phyloP scores from a whole-genome alignment of 2,329 filamentous ascomycete genomes.

The Akanthomyces muscarius region DNA sequence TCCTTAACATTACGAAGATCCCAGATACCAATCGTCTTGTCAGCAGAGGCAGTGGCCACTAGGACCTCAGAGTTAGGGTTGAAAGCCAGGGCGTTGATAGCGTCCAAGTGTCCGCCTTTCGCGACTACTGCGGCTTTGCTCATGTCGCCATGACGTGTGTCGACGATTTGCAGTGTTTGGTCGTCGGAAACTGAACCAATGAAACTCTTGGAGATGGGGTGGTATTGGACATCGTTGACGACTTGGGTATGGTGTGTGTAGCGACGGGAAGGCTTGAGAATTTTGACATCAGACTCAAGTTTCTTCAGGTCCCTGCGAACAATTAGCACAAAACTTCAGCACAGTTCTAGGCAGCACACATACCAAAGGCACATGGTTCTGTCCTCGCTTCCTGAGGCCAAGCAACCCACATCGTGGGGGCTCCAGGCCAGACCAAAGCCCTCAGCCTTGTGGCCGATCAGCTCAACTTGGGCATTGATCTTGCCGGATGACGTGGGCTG shows the following conservation, averaged over 20 bases:
- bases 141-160: slow-evolving; percentile 67
- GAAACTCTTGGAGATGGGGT: slow-evolving; percentile 77
- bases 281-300: slow-evolving; percentile 65
- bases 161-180: slow-evolving; percentile 85
- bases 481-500: slow-evolving; percentile 60
- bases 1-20: slow-evolving; percentile 87
- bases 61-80: slow-evolving; percentile 88
- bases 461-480: slow-evolving; percentile 76
- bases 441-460: slow-evolving; percentile 80
- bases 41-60: slow-evolving; percentile 87
- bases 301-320: slow-evolving; percentile 69
- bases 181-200: slow-evolving; percentile 96
- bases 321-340: slow-evolving; percentile 19
- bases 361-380: slow-evolving; percentile 88
- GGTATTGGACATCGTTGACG: slow-evolving; percentile 96
- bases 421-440: slow-evolving; percentile 94
- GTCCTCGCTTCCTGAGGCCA: slow-evolving; percentile 90
- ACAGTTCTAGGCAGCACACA: slow-evolving; percentile 24
- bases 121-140: slow-evolving; percentile 66
- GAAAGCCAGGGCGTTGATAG: slow-evolving; percentile 94
- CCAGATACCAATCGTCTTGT: slow-evolving; percentile 94
- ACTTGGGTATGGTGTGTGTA: slow-evolving; percentile 87
- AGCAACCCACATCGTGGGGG: slow-evolving; percentile 72
- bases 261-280: slow-evolving; percentile 64
- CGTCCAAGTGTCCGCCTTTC: slow-evolving; percentile 76